Base-by-base conservation (phyloP, 169 alveolate species). In the Eimeria maxima region DNA sequence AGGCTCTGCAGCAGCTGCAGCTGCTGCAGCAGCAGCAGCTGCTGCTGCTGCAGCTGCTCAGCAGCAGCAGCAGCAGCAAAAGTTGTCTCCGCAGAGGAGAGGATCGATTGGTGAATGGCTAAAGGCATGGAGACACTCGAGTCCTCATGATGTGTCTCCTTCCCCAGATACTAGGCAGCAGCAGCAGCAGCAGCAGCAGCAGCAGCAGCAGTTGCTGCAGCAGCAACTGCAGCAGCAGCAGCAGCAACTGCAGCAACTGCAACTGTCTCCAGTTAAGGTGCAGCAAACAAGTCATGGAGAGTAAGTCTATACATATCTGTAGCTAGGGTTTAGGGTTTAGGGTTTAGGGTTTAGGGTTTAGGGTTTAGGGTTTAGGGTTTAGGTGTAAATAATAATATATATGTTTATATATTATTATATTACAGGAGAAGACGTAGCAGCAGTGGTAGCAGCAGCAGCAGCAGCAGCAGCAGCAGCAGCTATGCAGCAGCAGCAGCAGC, bases 81-180 rank as follows among this genome's bases (percentile, higher is more conserved):
- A 76, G 63, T 11, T 47, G 88, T 44, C 88, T 29, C 50, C 88
- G 7, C 88, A 76, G 38, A 76, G 88, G 27, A 76, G 88, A 27
- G 88, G 88, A 29, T 76, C 88, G 5, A 38, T 76, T 22, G 50
- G 60, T 3, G 88, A 76, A 22, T 76, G 88, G 88, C n/a, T 76
- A 13, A 29, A 44, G 57, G 50, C 88, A 3, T 76, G 88, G 88
- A 76, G 57, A 44, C 88, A 76, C 88, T 22, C 88, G 3, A 76
- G 88, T 63, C 81, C 81, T 38, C 53, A 71, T 29, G 81, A 71
- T 8, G 53, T 24, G 16, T 11, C 57, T 50, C 81, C n/a, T 24
- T 71, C 81, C 8, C 44, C 42, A 71, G 63, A 76, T 24, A 27
- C 18, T 33, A 22, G 4, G 57, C 88, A 29, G 63, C 88, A 76